Evolutionary conservation across 2,329 filamentous ascomycete genomes (phyloP).

Genomic region (Fusarium sp.): DNA sequence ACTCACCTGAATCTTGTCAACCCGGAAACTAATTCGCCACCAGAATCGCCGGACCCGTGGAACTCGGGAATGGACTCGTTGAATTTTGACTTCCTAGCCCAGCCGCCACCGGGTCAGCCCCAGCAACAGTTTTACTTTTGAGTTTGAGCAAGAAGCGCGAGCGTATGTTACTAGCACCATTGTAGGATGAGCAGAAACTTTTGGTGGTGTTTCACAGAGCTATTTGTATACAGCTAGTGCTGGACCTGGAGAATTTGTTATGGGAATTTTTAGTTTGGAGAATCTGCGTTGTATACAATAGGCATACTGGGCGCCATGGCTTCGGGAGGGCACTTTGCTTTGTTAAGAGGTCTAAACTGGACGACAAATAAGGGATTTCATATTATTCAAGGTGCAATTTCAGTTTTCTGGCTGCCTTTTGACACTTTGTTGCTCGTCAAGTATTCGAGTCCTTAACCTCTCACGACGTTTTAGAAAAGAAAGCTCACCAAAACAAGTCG

Average conservation of each 20-base stretch:
- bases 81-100: constrained; percentile 69
- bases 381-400: constrained; percentile 32
- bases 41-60: constrained; percentile 68
- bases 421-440: not conserved
- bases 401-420: constrained; percentile 7
- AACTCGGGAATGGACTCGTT: constrained; percentile 64
- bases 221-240: not conserved
- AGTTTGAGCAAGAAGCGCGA: not conserved
- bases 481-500: too few species aligned
- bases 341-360: constrained; percentile 12
- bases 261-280: not conserved
- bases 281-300: constrained; percentile 15
- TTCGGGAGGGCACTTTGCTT: constrained; percentile 9
- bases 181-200: not conserved
- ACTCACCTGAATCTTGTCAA: not conserved
- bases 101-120: constrained; percentile 66
- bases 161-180: not conserved
- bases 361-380: constrained; percentile 14
- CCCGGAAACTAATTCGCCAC: constrained; percentile 27
- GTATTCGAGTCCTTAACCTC: not conserved
- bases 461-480: not conserved
- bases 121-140: constrained; percentile 68
- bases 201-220: not conserved
- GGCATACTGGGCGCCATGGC: constrained; percentile 13
- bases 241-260: not conserved